These are phyloP conservation scores for Periconia sp. DNA, from an alignment of 2,329 filamentous ascomycete genomes.

Conservation along the genomic window DNA sequence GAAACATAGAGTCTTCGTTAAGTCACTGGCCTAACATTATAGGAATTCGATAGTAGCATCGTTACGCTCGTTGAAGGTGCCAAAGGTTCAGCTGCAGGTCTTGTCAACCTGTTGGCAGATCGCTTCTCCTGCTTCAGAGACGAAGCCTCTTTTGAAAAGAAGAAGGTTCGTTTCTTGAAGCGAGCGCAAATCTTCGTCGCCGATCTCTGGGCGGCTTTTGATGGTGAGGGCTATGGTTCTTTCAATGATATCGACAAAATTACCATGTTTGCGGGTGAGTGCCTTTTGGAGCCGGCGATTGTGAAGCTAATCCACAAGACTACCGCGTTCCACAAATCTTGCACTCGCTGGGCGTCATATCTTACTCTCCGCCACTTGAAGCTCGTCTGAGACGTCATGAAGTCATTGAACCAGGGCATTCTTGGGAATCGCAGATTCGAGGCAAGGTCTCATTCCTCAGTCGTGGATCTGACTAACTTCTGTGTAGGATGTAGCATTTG, in stretches of 20 bases:
- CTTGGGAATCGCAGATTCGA: conserved; percentile 86
- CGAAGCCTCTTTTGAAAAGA: conserved; percentile 75
- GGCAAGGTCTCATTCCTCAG: conserved; percentile 55
- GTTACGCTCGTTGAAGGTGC: conserved; percentile 75
- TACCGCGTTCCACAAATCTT: conserved; percentile 96
- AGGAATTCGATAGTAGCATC: conserved; percentile 80
- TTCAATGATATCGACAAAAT: conserved; percentile 94
- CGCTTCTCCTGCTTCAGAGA: conserved; percentile 89
- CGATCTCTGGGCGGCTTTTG: conserved; percentile 95
- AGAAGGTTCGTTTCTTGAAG: conserved; percentile 83
- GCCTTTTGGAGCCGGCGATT: neutral
- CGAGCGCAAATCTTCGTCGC: conserved; percentile 95
- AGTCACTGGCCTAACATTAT: conserved; percentile 22
- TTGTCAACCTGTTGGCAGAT: conserved; percentile 84
- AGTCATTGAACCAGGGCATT: conserved; percentile 71
- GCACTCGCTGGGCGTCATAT: conserved; percentile 78
- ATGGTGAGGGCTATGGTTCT: conserved; percentile 76
- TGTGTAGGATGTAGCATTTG: conserved; percentile 85
- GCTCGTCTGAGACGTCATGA: conserved; percentile 69
- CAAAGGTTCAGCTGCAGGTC: conserved; percentile 76
- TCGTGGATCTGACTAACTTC: neutral
- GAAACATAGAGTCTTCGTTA: neutral
- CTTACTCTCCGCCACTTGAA: conserved; percentile 82
- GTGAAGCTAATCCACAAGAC: conserved; percentile 57
- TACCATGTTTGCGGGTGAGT: conserved; percentile 88